Evolutionary conservation across 768 basidiomycete species (phyloP), one percentile per base, ranked within the genome.

Genomic region (Polyporus arcularius): DNA sequence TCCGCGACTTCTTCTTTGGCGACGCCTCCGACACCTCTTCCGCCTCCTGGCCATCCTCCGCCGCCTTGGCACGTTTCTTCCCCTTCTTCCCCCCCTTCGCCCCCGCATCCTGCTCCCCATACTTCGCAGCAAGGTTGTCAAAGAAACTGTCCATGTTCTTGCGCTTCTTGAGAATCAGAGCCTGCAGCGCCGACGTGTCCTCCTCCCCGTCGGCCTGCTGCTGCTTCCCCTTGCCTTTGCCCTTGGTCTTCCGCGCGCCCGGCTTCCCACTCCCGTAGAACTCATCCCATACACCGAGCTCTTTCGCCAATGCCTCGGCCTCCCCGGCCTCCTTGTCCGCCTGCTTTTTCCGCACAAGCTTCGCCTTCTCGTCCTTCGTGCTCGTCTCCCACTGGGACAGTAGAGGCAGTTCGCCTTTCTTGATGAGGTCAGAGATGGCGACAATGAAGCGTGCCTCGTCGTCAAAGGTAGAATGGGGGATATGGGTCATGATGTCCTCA

Each of bases 281-380:
- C 66, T 94, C 92, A 57, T 97, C 94, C 93, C 94, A 96, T 10
- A 97, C 90, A 2, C 94, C 95, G 15, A 98, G 75, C 63, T 93
- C 92, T 65, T 86, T 92, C 5, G 95, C 95, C 43, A 88, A 75
- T 18, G 83, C 79, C 73, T 93, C 95, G 4, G 95, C 95, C 67
- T 96, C 93, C 57, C 77, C 76, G 2, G 92, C 92, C 72, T 96
- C 94, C 71, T 87, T 89, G 62, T 86, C 79, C 1, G 86, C 83
- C 67, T 84, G 82, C 73, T 90, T 92, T 77, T 81, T 82, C 46
- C 95, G 82, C 18, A 86, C 82, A 64, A 88, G 81, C 65, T 81
- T 85, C 4, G 87, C 87, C 74, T 92, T 93, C 73, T 90, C 85
- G 70, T 98, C 94, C 70, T 85, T 89, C 38, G 86, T 81, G 59